phyloP scores from a whole-genome alignment of 495 filamentous ascomycete genomes.

The Neurospora sp. region DNA sequence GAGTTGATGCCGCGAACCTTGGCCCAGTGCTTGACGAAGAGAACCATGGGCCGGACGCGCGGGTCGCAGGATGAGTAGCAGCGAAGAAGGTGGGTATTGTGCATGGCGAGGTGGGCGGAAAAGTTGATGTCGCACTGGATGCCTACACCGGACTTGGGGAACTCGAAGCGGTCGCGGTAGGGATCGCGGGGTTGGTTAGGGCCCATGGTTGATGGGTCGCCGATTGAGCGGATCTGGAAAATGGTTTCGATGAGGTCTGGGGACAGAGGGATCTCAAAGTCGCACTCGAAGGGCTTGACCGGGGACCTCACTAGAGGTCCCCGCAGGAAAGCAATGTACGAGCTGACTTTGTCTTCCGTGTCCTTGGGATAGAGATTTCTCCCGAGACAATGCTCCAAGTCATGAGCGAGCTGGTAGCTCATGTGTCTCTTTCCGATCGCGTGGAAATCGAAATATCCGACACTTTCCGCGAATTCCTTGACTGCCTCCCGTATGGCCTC shows the following conservation, averaged over 20 bases:
- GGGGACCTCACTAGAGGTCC: conserved; percentile 6
- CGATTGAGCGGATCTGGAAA: conserved; percentile 24
- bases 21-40: conserved; percentile 81
- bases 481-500: conserved; percentile 27
- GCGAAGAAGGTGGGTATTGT: conserved; percentile 68
- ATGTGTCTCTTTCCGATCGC: conserved; percentile 34
- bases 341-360: conserved; percentile 19
- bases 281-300: background rate
- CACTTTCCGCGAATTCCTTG: conserved; percentile 18
- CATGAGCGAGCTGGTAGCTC: conserved; percentile 34
- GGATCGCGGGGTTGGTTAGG: conserved; percentile 41
- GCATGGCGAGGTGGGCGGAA: conserved; percentile 62
- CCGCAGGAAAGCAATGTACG: conserved; percentile 30
- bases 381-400: conserved; percentile 37
- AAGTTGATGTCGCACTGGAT: conserved; percentile 84
- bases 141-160: conserved; percentile 57
- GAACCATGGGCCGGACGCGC: conserved; percentile 61
- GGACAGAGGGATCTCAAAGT: conserved; percentile 19
- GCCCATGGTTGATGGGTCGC: conserved; percentile 30
- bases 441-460: conserved; percentile 12
- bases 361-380: conserved; percentile 27
- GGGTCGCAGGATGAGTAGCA: conserved; percentile 68
- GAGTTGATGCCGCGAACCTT: conserved; percentile 70
- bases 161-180: conserved; percentile 52
- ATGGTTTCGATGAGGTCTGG: conserved; percentile 13